These are phyloP conservation scores for Medicago truncatula DNA, from an alignment of 306 rosid genomes.

Conservation along the genomic window DNA sequence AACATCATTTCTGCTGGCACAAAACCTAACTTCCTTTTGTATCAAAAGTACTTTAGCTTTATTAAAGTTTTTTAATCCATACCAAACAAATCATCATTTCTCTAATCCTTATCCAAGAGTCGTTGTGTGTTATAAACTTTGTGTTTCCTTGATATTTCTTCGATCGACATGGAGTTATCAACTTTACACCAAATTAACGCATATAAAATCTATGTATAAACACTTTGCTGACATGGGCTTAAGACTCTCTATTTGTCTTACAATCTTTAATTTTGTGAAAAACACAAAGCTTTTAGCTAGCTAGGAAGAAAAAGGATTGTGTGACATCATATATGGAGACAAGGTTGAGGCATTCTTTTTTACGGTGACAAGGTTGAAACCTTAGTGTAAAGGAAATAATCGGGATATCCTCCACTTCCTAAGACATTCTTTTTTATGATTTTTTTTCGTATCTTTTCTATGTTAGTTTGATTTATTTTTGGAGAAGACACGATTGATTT, in stretches of 20 bases:
- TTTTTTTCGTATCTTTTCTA: no score
- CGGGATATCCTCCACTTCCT: no score
- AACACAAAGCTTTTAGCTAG: constrained; percentile 1
- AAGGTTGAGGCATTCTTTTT: no score
- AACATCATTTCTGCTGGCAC: constrained; percentile 35
- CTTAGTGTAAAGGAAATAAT: no score
- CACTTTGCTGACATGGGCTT: constrained; percentile 12
- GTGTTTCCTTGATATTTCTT: constrained; percentile 7
- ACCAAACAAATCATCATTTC: constrained; percentile 6
- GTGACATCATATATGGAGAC: constrained; percentile 15
- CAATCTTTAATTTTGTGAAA: constrained; percentile 28
- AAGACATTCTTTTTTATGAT: no score
- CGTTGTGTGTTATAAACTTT: not conserved
- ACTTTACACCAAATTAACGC: not conserved
- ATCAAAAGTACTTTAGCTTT: constrained; percentile 9
- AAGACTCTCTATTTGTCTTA: not conserved
- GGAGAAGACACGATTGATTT: no score
- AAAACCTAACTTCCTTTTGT: constrained; percentile 37
- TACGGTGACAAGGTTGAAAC: no score
- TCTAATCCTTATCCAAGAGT: constrained; percentile 37
- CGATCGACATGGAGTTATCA: not conserved
- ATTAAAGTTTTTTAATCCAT: constrained; percentile 20
- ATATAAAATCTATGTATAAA: constrained; percentile 1
- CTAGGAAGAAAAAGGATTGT: not conserved
- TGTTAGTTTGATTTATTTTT: no score